These are phyloP conservation scores for Klebsormidium nitens DNA, from an alignment of 139 green algal species.

Conservation along the genomic window DNA sequence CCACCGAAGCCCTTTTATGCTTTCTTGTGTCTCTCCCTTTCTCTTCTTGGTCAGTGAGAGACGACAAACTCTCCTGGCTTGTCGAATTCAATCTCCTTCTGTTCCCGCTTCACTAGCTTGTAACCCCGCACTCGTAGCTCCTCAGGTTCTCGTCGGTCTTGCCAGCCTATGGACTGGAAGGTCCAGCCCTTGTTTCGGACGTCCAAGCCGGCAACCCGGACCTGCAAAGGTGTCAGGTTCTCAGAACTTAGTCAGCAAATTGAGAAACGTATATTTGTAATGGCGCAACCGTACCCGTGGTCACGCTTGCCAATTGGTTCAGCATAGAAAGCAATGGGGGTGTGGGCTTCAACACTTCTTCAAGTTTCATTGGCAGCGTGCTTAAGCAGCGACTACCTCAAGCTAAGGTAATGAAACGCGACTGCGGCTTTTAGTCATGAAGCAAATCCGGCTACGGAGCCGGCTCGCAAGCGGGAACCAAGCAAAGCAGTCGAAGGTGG, in stretches of 20 bases:
- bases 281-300: not conserved
- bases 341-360: too few relatives aligned
- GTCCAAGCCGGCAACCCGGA: slow-evolving; percentile 35
- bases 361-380: slow-evolving; percentile 3
- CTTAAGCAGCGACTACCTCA: too few relatives aligned
- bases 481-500: too few relatives aligned
- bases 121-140: slow-evolving; percentile 34
- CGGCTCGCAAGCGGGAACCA: too few relatives aligned
- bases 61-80: slow-evolving; percentile 19
- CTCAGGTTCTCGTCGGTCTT: slow-evolving; percentile 31
- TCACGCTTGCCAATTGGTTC: not conserved
- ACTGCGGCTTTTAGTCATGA: too few relatives aligned
- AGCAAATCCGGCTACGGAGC: too few relatives aligned
- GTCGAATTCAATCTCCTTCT: slow-evolving; percentile 5
- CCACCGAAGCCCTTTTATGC: too few relatives aligned
- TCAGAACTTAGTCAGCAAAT: not conserved
- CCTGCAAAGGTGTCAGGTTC: not conserved
- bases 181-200: slow-evolving; percentile 80
- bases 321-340: slow-evolving; percentile 24
- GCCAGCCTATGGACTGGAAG: slow-evolving; percentile 54
- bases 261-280: slow-evolving; percentile 10
- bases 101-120: slow-evolving; percentile 11
- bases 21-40: too few relatives aligned
- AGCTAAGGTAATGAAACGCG: too few relatives aligned
- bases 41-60: too few relatives aligned